Base-by-base conservation (phyloP, 805 yeast genomes). In the Debaryomyces prosopidis region DNA sequence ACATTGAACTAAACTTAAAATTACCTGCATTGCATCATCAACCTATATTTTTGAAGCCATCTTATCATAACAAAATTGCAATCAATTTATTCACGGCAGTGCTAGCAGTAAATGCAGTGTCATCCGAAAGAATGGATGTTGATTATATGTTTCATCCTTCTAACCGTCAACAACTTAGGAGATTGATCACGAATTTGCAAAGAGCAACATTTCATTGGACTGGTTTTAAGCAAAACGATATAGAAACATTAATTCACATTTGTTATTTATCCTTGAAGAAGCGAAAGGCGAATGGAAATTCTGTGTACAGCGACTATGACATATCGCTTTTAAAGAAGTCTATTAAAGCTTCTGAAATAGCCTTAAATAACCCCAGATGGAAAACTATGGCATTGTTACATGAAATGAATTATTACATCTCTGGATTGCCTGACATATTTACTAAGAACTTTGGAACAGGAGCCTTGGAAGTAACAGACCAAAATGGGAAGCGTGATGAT, bases 151-250 rank as follows among this genome's bases (percentile, higher is more conserved):
- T 85, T 56, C 84, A 84, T 66, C 77, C 82, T 0, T 60, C 76
- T 0, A 84, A 83, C 53, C 66, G 80, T 35, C 60, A 59, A 15
- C 83, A 82, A 49, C 60, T 85, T 32, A 65, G 84, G 47, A 61
- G 84, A 40, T 68, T 85, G 50, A 75, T 85, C 10, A 74, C 79
- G 3, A 85, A 85, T 55, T 57, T 85, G 23, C 87, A 81, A 59
- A 70, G 84, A 46, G 81, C 86, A 1, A 82, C 90, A 0, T 84
- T 85, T 58, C 82, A 81, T 54, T 85, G 91, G 91, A 81, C 88
- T 1, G 90, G 89, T 0, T 85, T 85, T 56, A 71, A 84, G 10
- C 71, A 73, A 19, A 71, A 69, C 35, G 89, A 85, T 61, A 68
- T 85, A 23, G 78, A 79, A 40, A 68, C 75, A 17, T 67, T 85